Conservation (phyloP, 805 yeast genomes). For the Monosporozyma siamensis region DNA sequence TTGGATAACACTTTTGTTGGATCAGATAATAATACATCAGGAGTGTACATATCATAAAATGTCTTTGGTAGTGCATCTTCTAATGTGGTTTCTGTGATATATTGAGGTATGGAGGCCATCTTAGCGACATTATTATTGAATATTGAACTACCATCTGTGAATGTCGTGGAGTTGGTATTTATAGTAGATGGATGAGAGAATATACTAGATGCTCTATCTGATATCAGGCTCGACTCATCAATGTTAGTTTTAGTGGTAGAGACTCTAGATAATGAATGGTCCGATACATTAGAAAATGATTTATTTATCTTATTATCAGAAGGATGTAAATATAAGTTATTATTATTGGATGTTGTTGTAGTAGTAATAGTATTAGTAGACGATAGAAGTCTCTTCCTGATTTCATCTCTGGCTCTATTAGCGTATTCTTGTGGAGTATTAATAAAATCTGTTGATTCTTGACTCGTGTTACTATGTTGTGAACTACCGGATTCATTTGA, state of each 20-base stretch:
- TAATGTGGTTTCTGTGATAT: slow-evolving; percentile 27
- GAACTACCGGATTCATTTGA: slow-evolving; percentile 1
- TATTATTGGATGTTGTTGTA: not conserved
- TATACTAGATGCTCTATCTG: slow-evolving; percentile 20
- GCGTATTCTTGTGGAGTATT: slow-evolving; percentile 30
- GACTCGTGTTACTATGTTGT: slow-evolving; percentile 4
- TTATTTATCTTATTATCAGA: not conserved
- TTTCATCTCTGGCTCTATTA: slow-evolving; percentile 29
- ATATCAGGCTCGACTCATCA: slow-evolving; percentile 13
- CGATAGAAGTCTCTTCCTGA: slow-evolving; percentile 23
- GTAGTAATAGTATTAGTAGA: not conserved
- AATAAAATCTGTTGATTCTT: slow-evolving; percentile 18
- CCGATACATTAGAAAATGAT: not conserved
- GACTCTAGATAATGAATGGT: not conserved
- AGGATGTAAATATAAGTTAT: not conserved
- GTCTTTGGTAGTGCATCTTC: slow-evolving; percentile 45
- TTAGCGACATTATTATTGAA: too few species aligned
- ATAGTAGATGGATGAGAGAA: slow-evolving; percentile 23
- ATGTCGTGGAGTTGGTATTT: slow-evolving; percentile 11
- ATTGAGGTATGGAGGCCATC: too few species aligned
- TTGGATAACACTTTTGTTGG: slow-evolving; percentile 36
- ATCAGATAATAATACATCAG: slow-evolving; percentile 40
- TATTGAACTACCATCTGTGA: slow-evolving; percentile 6
- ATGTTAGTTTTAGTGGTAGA: not conserved
- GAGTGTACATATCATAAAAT: slow-evolving; percentile 48